Percentiles rank a stretch among this genome's conserved stretches.
Evolutionary conservation across 83 land plant genomes (phyloP).

Genomic region (Thuja plicata): DNA sequence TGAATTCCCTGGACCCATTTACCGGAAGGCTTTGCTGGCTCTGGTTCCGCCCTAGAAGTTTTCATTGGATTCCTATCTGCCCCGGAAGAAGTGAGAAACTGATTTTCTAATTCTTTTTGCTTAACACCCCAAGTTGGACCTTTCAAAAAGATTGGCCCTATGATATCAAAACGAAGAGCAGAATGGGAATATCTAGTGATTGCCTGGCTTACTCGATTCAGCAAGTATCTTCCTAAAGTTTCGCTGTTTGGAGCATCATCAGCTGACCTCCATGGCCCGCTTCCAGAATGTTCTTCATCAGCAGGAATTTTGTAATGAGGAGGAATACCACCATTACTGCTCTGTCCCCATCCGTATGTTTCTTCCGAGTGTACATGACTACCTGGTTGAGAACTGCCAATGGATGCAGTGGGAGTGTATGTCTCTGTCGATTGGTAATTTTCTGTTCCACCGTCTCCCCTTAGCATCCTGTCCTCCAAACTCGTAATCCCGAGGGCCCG

Average conservation of each 20-base stretch:
- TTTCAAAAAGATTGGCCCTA: neutral
- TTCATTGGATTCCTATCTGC: neutral
- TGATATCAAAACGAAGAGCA: constrained; percentile 12
- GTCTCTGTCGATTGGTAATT: neutral
- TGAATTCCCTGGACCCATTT: constrained; percentile 10
- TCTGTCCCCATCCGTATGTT: neutral
- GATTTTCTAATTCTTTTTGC: neutral
- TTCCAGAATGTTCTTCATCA: neutral
- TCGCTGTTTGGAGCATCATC: neutral
- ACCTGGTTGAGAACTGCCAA: neutral
- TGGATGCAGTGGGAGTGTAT: neutral
- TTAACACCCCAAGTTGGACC: constrained; percentile 3
- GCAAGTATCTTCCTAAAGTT: neutral
- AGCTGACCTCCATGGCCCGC: constrained; percentile 6
- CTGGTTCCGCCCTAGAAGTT: neutral
- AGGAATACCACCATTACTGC: neutral
- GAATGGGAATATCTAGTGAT: constrained; percentile 2
- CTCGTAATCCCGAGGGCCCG: no score
- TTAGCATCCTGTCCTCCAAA: neutral
- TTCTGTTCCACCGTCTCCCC: neutral
- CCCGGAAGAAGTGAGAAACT: neutral
- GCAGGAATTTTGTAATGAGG: neutral
- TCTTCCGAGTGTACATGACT: neutral
- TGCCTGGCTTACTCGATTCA: neutral
- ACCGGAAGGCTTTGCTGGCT: neutral